Conservation (phyloP, 129 eudicot genomes). For the Flaveria linearis region DNA sequence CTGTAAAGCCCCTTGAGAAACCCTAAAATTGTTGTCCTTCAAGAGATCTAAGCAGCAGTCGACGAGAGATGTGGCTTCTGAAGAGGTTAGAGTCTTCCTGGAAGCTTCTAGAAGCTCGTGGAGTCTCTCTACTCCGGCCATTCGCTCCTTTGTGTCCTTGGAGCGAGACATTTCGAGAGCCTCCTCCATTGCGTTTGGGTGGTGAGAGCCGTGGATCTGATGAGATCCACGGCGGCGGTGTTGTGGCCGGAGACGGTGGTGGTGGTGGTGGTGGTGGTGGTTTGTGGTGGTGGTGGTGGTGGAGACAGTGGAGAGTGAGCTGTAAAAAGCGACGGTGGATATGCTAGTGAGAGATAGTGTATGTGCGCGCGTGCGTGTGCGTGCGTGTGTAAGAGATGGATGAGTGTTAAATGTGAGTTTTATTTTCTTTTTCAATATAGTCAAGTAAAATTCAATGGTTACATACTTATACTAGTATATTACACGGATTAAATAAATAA, state of each 20-base stretch:
- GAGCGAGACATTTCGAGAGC: constrained; percentile 83
- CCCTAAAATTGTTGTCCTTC: constrained; percentile 84
- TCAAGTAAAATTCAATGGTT: no score
- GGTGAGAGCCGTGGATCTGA: constrained; percentile 37
- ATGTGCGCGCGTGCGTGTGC: constrained; percentile 5
- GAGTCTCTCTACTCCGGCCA: constrained; percentile 93
- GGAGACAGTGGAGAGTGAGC: constrained; percentile 25
- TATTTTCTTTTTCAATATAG: no score
- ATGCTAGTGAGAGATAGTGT: background rate
- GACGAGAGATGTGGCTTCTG: constrained; percentile 76
- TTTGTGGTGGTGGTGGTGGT: background rate
- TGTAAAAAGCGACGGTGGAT: constrained; percentile 34
- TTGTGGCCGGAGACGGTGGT: constrained; percentile 32
- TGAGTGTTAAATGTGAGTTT: background rate
- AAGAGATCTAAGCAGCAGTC: constrained; percentile 83
- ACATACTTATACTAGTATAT: no score
- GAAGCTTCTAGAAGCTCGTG: constrained; percentile 86
- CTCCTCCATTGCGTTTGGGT: constrained; percentile 64
- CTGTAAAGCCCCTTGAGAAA: constrained; percentile 77
- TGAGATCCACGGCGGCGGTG: constrained; percentile 27
- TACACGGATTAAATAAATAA: no score
- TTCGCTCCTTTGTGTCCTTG: constrained; percentile 85
- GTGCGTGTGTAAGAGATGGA: background rate
- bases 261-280: constrained; percentile 12
- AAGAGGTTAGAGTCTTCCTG: constrained; percentile 58